Base-by-base conservation (phyloP, 306 rosid genomes). In the Dalbergia cochinchinensis region DNA sequence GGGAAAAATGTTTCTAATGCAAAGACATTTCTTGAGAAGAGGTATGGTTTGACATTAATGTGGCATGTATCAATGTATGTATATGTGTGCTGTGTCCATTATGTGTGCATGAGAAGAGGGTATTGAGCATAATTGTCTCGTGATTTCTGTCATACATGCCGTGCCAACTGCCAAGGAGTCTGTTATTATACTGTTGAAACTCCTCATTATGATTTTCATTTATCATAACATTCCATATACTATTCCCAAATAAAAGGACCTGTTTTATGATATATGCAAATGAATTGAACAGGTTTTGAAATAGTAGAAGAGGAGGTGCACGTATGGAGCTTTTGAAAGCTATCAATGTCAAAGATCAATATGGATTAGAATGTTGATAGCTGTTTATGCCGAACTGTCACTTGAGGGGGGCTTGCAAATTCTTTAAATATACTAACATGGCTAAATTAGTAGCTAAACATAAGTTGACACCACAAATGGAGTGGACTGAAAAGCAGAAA, bases 1-100 rank as follows among this genome's bases (percentile, higher is more conserved):
- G 99, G 99, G 74, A 95, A 95, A 80, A 95, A 95, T 87, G 98
- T 95, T 78, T 95, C 99, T 42, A 93, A 93, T 74, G 94, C 97
- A 20, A 95, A 95, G 83, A 95, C 97, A n/a, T 95, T 93, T 81
- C 95, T 95, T n/a, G 99, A 95, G 86, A 95, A 95, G 85, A 95
- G 99, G 98, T 93, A 91, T 34, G 62, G 57, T 66, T 58, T 72
- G 34, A 67, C 75, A 63, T 69, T 55, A 22, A 58, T 81, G 59
- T 22, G 15, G 39, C 11, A 8, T 41, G 73, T 65, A 76, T 42
- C 35, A 42, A 31, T 31, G 9, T 31, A 35, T 82, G 58, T 41
- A 5, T 60, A 22, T 77, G 45, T 54, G 34, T 14, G 6, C 34
- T 73, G 45, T 59, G 69, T 65, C 42, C 18, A 35, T 48, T 66